These are phyloP conservation scores for Sisymbrium altissimum DNA, from an alignment of 345 rosid species.

Conservation along the genomic window DNA sequence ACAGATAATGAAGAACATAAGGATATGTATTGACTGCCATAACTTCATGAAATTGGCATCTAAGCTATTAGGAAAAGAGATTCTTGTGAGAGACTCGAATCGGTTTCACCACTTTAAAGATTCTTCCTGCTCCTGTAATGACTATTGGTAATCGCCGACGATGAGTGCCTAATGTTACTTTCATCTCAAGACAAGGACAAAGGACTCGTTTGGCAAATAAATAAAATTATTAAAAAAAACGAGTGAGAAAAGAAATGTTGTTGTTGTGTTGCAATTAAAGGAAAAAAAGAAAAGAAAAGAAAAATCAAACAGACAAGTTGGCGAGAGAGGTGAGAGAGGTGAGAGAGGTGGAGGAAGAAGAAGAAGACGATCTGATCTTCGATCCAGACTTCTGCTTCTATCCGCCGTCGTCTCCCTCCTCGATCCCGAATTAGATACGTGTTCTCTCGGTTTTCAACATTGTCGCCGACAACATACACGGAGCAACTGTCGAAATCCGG, in stretches of 20 bases:
- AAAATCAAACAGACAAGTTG: conserved; percentile 27
- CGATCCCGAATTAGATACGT: not conserved
- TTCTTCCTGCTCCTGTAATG: conserved; percentile 67
- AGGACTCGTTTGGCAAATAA: conserved; percentile 26
- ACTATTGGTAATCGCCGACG: conserved; percentile 59
- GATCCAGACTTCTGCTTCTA: conserved; percentile 28
- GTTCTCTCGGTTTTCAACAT: not conserved
- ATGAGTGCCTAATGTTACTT: conserved; percentile 20
- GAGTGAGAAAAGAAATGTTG: not conserved
- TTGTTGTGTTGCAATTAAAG: conserved; percentile 8
- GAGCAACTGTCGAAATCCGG: not conserved
- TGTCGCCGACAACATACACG: conserved; percentile 10
- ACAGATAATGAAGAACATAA: conserved; percentile 73
- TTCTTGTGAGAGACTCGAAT: conserved; percentile 72
- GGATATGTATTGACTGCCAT: conserved; percentile 85
- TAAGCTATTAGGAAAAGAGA: conserved; percentile 55
- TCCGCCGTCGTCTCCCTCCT: conserved; percentile 14
- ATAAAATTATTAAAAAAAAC: not conserved
- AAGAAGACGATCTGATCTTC: conserved; percentile 35
- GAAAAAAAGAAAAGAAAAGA: not conserved
- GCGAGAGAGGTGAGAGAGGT: conserved; percentile 3
- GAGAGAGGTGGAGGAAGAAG: conserved; percentile 25
- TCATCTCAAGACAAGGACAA: conserved; percentile 29
- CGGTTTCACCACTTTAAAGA: conserved; percentile 80
- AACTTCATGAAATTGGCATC: conserved; percentile 87